phyloP scores from a whole-genome alignment of 805 yeast species.

The Yamadazyma kitorensis region DNA sequence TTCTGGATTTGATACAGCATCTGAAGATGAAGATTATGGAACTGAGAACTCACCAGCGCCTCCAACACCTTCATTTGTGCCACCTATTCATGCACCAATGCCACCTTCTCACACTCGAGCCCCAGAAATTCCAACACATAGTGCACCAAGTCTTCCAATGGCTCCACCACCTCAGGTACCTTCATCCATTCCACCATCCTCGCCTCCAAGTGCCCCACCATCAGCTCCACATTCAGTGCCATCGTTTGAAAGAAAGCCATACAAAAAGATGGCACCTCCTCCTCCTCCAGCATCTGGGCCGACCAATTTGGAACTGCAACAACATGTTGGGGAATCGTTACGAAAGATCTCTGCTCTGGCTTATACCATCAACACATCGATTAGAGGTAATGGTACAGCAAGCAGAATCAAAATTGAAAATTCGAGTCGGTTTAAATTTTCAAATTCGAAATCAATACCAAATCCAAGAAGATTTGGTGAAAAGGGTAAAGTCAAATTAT shows the following conservation, averaged over 20 bases:
- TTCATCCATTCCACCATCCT: conserved; percentile 13
- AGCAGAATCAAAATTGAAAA: conserved; percentile 59
- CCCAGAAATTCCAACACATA: conserved; percentile 29
- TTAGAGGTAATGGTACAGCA: conserved; percentile 10
- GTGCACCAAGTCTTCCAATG: conserved; percentile 21
- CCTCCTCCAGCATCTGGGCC: conserved; percentile 26
- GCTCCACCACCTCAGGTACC: conserved; percentile 25
- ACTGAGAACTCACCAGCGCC: no score
- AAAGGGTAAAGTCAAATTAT: conserved; percentile 53
- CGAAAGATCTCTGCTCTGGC: conserved; percentile 64
- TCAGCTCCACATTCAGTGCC: conserved; percentile 18
- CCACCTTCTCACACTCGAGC: conserved; percentile 17
- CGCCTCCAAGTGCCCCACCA: conserved; percentile 14
- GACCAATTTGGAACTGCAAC: conserved; percentile 37
- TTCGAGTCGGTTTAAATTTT: conserved; percentile 58
- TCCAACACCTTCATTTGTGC: conserved; percentile 23
- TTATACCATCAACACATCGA: conserved; percentile 54
- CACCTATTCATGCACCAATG: conserved; percentile 21
- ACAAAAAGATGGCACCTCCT: conserved; percentile 32
- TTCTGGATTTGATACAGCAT: conserved; percentile 10
- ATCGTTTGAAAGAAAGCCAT: conserved; percentile 12
- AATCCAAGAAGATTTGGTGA: conserved; percentile 81
- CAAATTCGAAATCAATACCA: conserved; percentile 69
- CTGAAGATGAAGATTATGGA: conserved; percentile 15
- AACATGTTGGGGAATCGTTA: conserved; percentile 47